Conservation (phyloP, 2,329 filamentous ascomycete species). For the Arthrobotrys sphaeroides region DNA sequence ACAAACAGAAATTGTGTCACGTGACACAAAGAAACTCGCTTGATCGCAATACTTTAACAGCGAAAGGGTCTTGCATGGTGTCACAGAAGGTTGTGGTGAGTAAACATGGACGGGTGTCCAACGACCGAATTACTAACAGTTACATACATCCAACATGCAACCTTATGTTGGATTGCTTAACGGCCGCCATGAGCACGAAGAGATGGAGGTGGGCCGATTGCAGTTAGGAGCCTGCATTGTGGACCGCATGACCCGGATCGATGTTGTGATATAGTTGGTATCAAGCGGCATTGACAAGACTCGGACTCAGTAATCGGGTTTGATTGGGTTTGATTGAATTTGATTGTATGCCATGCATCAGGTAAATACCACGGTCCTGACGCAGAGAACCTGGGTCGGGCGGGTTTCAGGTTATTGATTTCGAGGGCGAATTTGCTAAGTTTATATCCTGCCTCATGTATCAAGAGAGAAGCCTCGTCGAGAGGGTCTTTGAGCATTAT, state of each 20-base stretch:
- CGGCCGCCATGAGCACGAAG: too few relatives aligned
- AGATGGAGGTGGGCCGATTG: too few relatives aligned
- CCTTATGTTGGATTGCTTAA: too few relatives aligned
- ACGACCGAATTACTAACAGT: too few relatives aligned
- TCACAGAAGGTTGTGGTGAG: too few relatives aligned
- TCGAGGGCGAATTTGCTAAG: constrained; percentile 11
- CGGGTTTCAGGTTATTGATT: constrained; percentile 31
- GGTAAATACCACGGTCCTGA: constrained; percentile 16
- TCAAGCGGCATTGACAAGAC: constrained; percentile 1
- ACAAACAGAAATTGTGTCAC: not conserved
- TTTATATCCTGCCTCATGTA: constrained; percentile 13
- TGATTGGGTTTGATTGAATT: not conserved
- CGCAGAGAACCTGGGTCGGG: constrained; percentile 19
- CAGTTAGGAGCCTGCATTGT: constrained; percentile 31
- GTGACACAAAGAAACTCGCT: too few relatives aligned
- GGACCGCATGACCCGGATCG: constrained; percentile 22
- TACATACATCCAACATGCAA: too few relatives aligned
- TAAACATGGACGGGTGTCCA: too few relatives aligned
- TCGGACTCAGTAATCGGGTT: not conserved
- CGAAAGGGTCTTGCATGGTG: too few relatives aligned
- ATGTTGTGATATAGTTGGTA: constrained; percentile 35
- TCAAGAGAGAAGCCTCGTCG: not conserved
- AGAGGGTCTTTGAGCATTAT: too few relatives aligned
- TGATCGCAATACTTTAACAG: too few relatives aligned
- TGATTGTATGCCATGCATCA: not conserved